Evolutionary conservation across 805 yeast genomes (phyloP).

Genomic region (Ogataea degrootiae): DNA sequence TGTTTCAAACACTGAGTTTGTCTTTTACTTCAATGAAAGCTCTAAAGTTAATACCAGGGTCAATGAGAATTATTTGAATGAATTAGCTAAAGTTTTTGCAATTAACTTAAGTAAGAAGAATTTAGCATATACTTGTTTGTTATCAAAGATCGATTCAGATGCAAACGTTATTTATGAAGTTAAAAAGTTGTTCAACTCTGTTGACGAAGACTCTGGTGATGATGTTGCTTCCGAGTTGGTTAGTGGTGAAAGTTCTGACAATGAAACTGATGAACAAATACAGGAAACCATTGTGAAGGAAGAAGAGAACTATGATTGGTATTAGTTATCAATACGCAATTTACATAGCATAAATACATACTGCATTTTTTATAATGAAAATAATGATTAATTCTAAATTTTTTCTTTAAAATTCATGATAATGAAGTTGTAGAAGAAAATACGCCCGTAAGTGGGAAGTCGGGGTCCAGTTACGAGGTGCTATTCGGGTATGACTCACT

Average conservation of each 20-base stretch:
- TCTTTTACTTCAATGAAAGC: slow-evolving; percentile 32
- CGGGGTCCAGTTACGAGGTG: too few species aligned
- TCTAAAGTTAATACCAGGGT: slow-evolving; percentile 32
- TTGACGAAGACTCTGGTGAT: background rate
- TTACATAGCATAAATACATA: too few species aligned
- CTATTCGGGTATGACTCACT: too few species aligned
- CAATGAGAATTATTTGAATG: slow-evolving; percentile 39
- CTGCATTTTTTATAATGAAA: too few species aligned
- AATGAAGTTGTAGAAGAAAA: too few species aligned
- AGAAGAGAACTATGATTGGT: slow-evolving; percentile 2
- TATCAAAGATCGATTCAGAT: slow-evolving; percentile 39
- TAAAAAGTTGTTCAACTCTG: background rate
- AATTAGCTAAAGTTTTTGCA: slow-evolving; percentile 34
- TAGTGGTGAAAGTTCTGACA: slow-evolving; percentile 1
- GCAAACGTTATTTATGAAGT: slow-evolving; percentile 31
- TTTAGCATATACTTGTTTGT: slow-evolving; percentile 45
- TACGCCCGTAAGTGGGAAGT: too few species aligned
- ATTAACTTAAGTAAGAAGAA: slow-evolving; percentile 33
- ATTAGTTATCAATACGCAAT: background rate
- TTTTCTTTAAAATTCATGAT: too few species aligned
- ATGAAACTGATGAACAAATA: slow-evolving; percentile 3
- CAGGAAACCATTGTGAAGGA: slow-evolving; percentile 1
- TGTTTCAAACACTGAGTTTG: slow-evolving; percentile 38
- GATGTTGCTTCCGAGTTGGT: background rate
- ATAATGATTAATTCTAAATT: too few species aligned